phyloP scores from a whole-genome alignment of 331 rosid species.

The Pyracantha coccinea region DNA sequence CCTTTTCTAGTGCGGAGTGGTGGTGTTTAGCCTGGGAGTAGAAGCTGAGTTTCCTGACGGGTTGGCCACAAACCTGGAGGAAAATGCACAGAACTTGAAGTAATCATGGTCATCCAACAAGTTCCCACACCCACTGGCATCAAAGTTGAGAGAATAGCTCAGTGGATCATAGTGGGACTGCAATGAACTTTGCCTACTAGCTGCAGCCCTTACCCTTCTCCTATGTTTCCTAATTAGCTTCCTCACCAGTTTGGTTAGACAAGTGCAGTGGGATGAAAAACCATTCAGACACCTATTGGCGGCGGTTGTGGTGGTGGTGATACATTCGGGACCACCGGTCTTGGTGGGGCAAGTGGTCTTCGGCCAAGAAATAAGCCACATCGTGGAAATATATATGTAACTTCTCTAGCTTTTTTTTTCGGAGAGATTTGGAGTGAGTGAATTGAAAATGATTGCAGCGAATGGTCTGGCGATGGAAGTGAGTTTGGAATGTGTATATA shows the following conservation, averaged over 20 bases:
- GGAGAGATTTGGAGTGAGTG: not conserved
- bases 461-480: not conserved
- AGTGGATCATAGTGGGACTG: conserved; percentile 72
- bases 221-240: conserved; percentile 36
- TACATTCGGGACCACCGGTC: not conserved
- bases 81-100: conserved; percentile 62
- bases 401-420: not conserved
- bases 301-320: not conserved
- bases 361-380: conserved; percentile 49
- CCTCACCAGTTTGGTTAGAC: conserved; percentile 46
- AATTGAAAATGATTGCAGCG: not conserved
- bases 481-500: not conserved
- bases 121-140: conserved; percentile 36
- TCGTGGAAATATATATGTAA: not conserved
- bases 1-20: conserved; percentile 14
- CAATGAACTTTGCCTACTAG: conserved; percentile 25
- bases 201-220: conserved; percentile 7
- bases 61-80: conserved; percentile 65
- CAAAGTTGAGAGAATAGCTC: conserved; percentile 82
- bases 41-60: conserved; percentile 27
- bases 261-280: conserved; percentile 29
- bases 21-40: conserved; percentile 15
- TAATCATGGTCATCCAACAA: conserved; percentile 55
- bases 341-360: conserved; percentile 19
- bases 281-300: not conserved